A percentile compares a stretch with the other conserved stretches of the same genome.
These are phyloP conservation scores for Fusarium sp. DNA, from an alignment of 2,329 filamentous ascomycete genomes.

Conservation along the genomic window DNA sequence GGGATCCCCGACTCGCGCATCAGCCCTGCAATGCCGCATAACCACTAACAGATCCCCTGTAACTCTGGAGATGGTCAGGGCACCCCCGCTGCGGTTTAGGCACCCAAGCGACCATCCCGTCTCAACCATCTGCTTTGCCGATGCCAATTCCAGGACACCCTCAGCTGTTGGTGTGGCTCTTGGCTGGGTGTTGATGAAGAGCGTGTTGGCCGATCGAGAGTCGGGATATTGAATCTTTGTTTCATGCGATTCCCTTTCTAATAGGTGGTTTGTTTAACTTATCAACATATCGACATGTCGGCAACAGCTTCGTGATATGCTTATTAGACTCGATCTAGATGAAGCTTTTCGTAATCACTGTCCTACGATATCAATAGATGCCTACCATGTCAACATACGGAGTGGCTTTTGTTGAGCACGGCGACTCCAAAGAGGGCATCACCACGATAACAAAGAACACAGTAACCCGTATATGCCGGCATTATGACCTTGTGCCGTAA, in stretches of 20 bases:
- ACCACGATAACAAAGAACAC: background rate
- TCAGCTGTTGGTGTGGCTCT: background rate
- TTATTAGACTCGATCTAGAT: background rate
- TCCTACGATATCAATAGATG: background rate
- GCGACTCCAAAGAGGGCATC: background rate
- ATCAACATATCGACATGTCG: too few relatives aligned
- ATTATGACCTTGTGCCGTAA: background rate
- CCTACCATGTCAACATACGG: background rate
- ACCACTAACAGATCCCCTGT: too few relatives aligned
- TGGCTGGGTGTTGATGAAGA: background rate
- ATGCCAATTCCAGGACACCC: background rate
- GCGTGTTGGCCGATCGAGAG: background rate
- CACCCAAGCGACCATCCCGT: too few relatives aligned
- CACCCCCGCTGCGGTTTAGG: background rate
- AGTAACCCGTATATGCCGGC: background rate
- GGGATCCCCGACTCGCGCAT: background rate
- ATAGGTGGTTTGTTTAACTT: background rate
- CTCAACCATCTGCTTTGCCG: background rate
- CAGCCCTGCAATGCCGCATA: too few relatives aligned
- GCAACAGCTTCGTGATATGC: background rate
- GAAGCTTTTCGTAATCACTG: background rate
- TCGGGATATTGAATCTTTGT: background rate
- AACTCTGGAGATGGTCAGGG: background rate
- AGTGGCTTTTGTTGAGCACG: background rate
- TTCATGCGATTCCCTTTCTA: background rate